Conservation (phyloP, 306 rosid species). For the Quercus ilex region DNA sequence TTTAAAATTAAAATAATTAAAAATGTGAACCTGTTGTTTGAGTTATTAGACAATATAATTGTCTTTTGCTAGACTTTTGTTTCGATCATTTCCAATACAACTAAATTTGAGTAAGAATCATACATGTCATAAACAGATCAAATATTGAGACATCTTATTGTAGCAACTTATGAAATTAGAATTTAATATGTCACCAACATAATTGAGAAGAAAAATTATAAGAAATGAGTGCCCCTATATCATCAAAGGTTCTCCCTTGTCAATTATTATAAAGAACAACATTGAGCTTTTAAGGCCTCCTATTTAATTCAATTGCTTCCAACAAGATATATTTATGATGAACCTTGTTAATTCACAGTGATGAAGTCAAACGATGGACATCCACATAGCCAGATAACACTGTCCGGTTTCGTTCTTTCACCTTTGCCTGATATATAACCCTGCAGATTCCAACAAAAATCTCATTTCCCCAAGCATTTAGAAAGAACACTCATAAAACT, state of each 20-base stretch:
- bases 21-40: no score
- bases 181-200: not conserved
- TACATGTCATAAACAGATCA: no score
- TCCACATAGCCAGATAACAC: constrained; percentile 80
- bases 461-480: not conserved
- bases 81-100: no score
- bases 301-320: not conserved
- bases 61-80: no score
- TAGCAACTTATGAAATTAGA: not conserved
- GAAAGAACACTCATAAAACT: not conserved
- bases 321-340: not conserved
- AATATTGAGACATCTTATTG: not conserved
- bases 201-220: no score
- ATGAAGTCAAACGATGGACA: constrained; percentile 43
- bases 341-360: constrained; percentile 36
- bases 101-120: no score
- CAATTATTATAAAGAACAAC: not conserved
- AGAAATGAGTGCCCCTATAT: not conserved
- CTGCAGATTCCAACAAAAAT: constrained; percentile 39
- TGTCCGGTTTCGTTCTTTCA: constrained; percentile 64
- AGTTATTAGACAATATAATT: no score
- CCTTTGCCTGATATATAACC: constrained; percentile 74
- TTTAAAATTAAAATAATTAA: no score
- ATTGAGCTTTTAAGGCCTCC: not conserved
- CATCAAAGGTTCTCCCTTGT: not conserved